Evolutionary conservation across 2,329 filamentous ascomycete species (phyloP).

Genomic region (Colletotrichum neosansevieriae): DNA sequence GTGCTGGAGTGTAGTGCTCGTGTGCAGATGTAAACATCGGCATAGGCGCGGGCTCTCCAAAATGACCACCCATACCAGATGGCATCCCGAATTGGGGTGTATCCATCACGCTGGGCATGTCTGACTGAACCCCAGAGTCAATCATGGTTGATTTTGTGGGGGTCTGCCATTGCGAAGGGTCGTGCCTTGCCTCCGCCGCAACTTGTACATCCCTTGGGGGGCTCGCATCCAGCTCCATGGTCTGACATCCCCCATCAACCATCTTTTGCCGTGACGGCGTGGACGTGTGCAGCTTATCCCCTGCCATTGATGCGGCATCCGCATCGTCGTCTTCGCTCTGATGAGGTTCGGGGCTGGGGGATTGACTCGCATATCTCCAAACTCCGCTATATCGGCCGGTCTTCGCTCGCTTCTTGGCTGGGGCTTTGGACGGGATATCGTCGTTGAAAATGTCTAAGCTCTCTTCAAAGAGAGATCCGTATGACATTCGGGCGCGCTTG

Average conservation of each 20-base stretch:
- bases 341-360: slow-evolving; percentile 75
- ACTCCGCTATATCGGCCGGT: slow-evolving; percentile 74
- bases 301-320: slow-evolving; percentile 26
- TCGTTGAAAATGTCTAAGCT: slow-evolving; percentile 78
- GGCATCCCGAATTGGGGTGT: not conserved
- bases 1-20: slow-evolving; percentile 24
- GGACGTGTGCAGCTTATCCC: slow-evolving; percentile 15
- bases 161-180: slow-evolving; percentile 25
- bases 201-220: slow-evolving; percentile 40
- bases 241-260: slow-evolving; percentile 50
- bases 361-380: slow-evolving; percentile 81
- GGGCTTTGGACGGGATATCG: slow-evolving; percentile 69
- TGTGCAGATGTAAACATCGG: slow-evolving; percentile 31
- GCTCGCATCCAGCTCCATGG: slow-evolving; percentile 43
- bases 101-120: not conserved
- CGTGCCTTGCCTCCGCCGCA: slow-evolving; percentile 32
- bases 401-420: slow-evolving; percentile 76
- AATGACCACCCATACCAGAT: slow-evolving; percentile 5
- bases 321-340: slow-evolving; percentile 44
- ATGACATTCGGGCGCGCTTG: slow-evolving; percentile 77
- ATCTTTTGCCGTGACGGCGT: slow-evolving; percentile 43
- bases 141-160: slow-evolving; percentile 35
- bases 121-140: slow-evolving; percentile 34
- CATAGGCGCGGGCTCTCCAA: slow-evolving; percentile 18
- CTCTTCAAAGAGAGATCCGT: slow-evolving; percentile 74